A percentile compares a stretch with the other conserved stretches of the same genome.
phyloP scores from a whole-genome alignment of 23 red algal species.

The Chondrus crispus region DNA sequence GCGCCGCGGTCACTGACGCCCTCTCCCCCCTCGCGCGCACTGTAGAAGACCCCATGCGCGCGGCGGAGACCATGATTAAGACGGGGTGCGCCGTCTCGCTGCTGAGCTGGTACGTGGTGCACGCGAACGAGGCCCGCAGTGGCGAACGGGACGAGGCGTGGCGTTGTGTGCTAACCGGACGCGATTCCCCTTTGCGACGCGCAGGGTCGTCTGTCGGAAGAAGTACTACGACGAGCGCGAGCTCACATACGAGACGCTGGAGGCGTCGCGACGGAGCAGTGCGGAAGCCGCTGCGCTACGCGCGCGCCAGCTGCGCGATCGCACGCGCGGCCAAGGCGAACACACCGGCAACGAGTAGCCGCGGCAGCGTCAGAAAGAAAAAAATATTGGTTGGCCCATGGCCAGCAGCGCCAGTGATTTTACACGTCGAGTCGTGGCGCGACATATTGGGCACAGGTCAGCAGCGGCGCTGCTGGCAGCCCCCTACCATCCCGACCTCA shows the following conservation, averaged over 20 bases:
- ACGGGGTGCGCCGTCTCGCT: slow-evolving; percentile 34
- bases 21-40: neutral
- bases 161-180: neutral
- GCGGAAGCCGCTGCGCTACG: neutral
- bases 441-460: too few relatives aligned
- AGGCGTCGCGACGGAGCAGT: neutral
- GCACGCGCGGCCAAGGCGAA: too few relatives aligned
- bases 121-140: neutral
- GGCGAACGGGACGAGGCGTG: neutral
- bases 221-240: slow-evolving; percentile 44
- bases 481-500: too few relatives aligned
- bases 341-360: too few relatives aligned
- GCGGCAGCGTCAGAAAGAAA: too few relatives aligned
- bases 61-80: slow-evolving; percentile 57
- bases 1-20: neutral
- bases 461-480: too few relatives aligned
- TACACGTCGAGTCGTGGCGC: too few relatives aligned
- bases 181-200: neutral
- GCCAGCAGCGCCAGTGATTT: too few relatives aligned
- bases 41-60: neutral
- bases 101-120: slow-evolving; percentile 42
- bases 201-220: slow-evolving; percentile 41
- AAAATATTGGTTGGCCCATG: too few relatives aligned
- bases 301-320: neutral
- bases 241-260: slow-evolving; percentile 28